Evolutionary conservation across 345 rosid genomes (phyloP).

Genomic region (Pistacia integerrima): DNA sequence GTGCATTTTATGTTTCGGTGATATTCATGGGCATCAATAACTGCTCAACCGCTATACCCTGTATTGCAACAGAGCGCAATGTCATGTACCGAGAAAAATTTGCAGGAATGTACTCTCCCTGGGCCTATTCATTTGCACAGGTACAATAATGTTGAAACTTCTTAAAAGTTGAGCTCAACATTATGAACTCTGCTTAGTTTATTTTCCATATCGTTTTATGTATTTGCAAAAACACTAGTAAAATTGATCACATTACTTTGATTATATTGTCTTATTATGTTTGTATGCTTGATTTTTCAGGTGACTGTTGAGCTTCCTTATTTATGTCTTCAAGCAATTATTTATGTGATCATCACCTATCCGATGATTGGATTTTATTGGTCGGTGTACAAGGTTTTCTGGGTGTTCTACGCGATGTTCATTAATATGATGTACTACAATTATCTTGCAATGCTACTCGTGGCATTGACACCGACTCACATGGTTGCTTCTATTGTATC

Average conservation of each 20-base stretch:
- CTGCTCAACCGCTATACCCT: conserved; percentile 4
- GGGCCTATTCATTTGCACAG: conserved; percentile 20
- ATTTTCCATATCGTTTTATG: too few species aligned
- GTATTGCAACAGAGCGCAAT: conserved; percentile 6
- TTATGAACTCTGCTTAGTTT: too few species aligned
- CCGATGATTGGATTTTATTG: conserved; percentile 36
- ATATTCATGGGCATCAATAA: conserved; percentile 6
- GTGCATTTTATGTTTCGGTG: background rate
- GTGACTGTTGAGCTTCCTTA: conserved; percentile 30
- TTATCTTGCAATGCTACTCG: conserved; percentile 37
- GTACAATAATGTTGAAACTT: background rate
- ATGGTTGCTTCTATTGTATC: conserved; percentile 33
- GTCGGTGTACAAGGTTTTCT: conserved; percentile 36
- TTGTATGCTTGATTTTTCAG: background rate
- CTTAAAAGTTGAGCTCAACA: background rate
- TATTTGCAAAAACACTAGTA: too few species aligned
- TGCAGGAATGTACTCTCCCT: conserved; percentile 17
- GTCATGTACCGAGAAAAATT: conserved; percentile 14
- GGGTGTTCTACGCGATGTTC: conserved; percentile 28
- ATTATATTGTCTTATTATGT: too few species aligned
- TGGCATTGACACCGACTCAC: conserved; percentile 32
- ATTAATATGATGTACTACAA: conserved; percentile 32
- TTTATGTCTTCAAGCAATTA: conserved; percentile 17
- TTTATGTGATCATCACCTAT: conserved; percentile 33
- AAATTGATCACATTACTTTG: too few species aligned